Percentiles rank a stretch among this genome's conserved stretches.
These are phyloP conservation scores for Pneumocystis carinii DNA, from an alignment of 1,139 yeast species.

Conservation along the genomic window DNA sequence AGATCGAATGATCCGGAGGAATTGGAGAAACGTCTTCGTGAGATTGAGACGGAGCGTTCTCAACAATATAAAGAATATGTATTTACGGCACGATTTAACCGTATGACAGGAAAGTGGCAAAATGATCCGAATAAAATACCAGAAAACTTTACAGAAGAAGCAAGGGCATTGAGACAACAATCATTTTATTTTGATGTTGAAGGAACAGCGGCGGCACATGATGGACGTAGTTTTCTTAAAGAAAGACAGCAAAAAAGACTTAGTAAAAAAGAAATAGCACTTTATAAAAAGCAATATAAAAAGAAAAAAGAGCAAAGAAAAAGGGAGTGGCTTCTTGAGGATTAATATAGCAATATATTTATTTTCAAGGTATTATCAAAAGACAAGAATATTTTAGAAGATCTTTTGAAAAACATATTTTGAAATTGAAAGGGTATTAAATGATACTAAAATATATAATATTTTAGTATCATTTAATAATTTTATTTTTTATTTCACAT, in stretches of 20 bases:
- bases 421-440: too few relatives aligned
- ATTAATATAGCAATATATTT: background rate
- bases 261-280: conserved; percentile 18
- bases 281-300: conserved; percentile 16
- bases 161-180: conserved; percentile 7
- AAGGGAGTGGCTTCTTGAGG: background rate
- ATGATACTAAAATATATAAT: too few relatives aligned
- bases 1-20: background rate
- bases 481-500: too few relatives aligned
- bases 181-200: conserved; percentile 11
- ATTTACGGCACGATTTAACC: conserved; percentile 7
- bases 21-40: background rate
- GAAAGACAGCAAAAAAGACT: conserved; percentile 16
- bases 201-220: conserved; percentile 11
- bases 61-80: conserved; percentile 5
- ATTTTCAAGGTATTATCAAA: background rate
- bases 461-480: too few relatives aligned
- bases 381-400: background rate
- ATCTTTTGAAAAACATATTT: too few relatives aligned
- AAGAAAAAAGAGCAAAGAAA: conserved; percentile 18
- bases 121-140: conserved; percentile 5
- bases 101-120: conserved; percentile 8
- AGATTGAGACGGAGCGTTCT: background rate
- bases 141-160: conserved; percentile 6
- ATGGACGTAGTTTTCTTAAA: conserved; percentile 17